A percentile compares a stretch with the other conserved stretches of the same genome.
phyloP scores from a whole-genome alignment of 2,329 filamentous ascomycete species.

The Colletotrichum orchidophilum region DNA sequence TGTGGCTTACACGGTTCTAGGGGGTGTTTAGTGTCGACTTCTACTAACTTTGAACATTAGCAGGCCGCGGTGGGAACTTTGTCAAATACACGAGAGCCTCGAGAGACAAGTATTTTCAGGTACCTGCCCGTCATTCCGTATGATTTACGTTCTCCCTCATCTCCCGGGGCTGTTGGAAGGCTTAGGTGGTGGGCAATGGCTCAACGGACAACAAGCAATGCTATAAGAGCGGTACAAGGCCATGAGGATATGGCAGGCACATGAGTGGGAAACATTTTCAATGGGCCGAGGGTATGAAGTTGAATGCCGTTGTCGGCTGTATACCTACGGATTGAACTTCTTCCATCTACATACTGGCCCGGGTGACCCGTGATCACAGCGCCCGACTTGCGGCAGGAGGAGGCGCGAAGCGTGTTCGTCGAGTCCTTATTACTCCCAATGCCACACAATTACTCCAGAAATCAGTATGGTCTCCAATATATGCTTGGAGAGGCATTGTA shows the following conservation, averaged over 20 bases:
- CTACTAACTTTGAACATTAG: too few species aligned
- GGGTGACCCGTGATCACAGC: background rate
- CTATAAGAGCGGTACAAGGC: background rate
- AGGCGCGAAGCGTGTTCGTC: background rate
- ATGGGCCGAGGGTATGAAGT: background rate
- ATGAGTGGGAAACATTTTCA: background rate
- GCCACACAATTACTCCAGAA: too few species aligned
- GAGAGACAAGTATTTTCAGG: too few species aligned
- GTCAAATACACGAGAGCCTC: too few species aligned
- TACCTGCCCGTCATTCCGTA: too few species aligned
- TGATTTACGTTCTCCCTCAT: background rate
- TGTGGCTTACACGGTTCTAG: too few species aligned
- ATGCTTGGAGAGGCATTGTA: background rate
- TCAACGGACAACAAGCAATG: background rate
- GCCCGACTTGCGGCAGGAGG: too few species aligned
- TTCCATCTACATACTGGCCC: background rate
- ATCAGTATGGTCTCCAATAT: background rate
- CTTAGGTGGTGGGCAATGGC: background rate
- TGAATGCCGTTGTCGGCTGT: background rate
- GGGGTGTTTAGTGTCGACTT: too few species aligned
- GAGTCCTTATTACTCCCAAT: background rate
- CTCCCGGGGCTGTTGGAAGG: background rate
- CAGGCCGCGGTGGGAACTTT: too few species aligned
- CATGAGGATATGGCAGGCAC: background rate
- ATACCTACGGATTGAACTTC: background rate